These are phyloP conservation scores for Ensete ventricosum DNA, from an alignment of 176 grass and related monocot genomes.

Conservation along the genomic window DNA sequence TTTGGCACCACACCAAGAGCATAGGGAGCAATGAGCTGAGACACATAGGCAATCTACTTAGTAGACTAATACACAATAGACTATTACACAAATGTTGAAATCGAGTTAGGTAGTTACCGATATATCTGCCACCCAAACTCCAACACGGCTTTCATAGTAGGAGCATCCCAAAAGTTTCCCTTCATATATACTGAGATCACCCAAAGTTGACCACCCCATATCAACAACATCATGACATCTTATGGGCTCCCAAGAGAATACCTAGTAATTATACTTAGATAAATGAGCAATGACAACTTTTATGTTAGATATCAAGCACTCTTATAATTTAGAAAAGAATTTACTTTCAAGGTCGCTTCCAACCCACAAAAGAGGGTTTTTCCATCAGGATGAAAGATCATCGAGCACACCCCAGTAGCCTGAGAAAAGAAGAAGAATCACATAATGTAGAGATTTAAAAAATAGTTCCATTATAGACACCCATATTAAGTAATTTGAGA, in stretches of 20 bases:
- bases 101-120: constrained; percentile 45
- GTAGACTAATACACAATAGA: constrained; percentile 16
- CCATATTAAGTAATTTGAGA: neutral
- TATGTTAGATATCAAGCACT: neutral
- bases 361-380: constrained; percentile 88
- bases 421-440: constrained; percentile 22
- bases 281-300: constrained; percentile 18
- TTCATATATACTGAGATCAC: constrained; percentile 96
- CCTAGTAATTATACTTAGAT: constrained; percentile 34
- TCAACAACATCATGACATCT: constrained; percentile 82
- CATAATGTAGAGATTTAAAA: constrained; percentile 3
- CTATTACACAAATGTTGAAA: constrained; percentile 5
- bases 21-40: constrained; percentile 87
- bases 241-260: constrained; percentile 97
- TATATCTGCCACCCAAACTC: constrained; percentile 95
- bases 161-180: constrained; percentile 97
- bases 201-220: constrained; percentile 84
- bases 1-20: constrained; percentile 78
- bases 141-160: constrained; percentile 54
- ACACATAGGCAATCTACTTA: constrained; percentile 26
- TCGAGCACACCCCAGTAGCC: constrained; percentile 54
- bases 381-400: constrained; percentile 94
- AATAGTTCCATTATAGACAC: neutral
- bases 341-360: constrained; percentile 71
- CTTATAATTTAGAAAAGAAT: constrained; percentile 12